These are phyloP conservation scores for Aristolochia californica DNA, from an alignment of 164 flowering plant species.

Conservation along the genomic window DNA sequence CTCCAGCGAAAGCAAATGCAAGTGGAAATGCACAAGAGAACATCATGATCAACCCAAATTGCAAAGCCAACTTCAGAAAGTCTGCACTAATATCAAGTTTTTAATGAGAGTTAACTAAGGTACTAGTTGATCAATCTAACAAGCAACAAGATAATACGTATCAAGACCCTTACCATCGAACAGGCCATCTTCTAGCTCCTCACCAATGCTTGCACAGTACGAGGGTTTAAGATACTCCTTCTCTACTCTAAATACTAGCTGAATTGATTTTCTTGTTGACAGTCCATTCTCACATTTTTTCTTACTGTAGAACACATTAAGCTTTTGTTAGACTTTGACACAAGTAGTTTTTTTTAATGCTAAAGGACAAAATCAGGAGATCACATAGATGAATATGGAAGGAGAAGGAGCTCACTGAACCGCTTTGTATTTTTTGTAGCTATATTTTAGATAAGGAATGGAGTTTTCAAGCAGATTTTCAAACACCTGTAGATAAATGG, in stretches of 20 bases:
- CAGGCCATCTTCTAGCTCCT: conserved; percentile 91
- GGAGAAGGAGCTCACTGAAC: conserved; percentile 39
- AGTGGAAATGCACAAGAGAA: conserved; percentile 97
- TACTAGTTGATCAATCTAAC: no score
- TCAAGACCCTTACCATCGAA: conserved; percentile 63
- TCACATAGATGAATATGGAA: no score
- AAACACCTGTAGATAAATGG: conserved; percentile 43
- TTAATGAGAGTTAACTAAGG: neutral
- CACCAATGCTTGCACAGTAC: conserved; percentile 77
- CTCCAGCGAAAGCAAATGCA: conserved; percentile 59
- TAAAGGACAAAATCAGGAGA: no score
- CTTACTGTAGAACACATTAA: conserved; percentile 30
- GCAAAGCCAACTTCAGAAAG: conserved; percentile 74
- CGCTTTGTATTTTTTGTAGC: conserved; percentile 59
- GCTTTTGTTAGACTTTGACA: neutral
- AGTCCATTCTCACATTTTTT: conserved; percentile 41
- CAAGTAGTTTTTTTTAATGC: neutral
- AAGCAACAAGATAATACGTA: neutral
- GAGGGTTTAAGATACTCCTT: conserved; percentile 80
- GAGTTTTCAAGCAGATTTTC: conserved; percentile 71
- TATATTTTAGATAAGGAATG: conserved; percentile 78
- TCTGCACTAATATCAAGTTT: conserved; percentile 34
- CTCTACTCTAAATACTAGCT: conserved; percentile 64
- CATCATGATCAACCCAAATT: conserved; percentile 99
- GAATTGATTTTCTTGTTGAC: conserved; percentile 32